Conservation (phyloP, 2,329 filamentous ascomycete genomes). For the Graphilbum sp. region DNA sequence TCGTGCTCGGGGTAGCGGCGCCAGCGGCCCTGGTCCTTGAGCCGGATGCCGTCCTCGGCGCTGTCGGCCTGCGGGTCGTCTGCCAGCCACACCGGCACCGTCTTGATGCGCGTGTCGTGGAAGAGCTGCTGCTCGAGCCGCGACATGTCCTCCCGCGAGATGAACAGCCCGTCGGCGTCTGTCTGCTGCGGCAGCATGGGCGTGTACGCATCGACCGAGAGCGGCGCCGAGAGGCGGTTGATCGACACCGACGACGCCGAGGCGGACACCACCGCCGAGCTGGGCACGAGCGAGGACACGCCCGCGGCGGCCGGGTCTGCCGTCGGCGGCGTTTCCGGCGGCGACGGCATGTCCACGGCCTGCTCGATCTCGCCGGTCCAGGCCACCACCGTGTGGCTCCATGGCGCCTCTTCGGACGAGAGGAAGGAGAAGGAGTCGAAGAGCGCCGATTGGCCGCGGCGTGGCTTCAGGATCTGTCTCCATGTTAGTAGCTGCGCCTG, state of each 20-base stretch:
- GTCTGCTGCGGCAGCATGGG: conserved; percentile 34
- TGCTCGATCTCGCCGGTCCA: conserved; percentile 81
- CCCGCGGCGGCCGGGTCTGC: conserved; percentile 22
- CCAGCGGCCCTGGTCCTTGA: conserved; percentile 79
- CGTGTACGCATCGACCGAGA: conserved; percentile 59
- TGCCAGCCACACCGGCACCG: conserved; percentile 76
- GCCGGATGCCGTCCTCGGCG: conserved; percentile 46
- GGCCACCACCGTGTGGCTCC: conserved; percentile 84
- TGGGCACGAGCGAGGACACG: too few relatives aligned
- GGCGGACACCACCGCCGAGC: conserved; percentile 14
- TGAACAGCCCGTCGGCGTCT: conserved; percentile 50
- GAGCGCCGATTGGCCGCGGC: conserved; percentile 77
- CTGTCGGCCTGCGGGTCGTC: conserved; percentile 49
- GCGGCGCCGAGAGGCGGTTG: conserved; percentile 63
- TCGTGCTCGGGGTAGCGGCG: conserved; percentile 81
- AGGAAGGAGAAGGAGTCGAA: conserved; percentile 85
- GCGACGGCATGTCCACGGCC: conserved; percentile 25
- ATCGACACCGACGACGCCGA: conserved; percentile 37
- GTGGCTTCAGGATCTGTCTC: conserved; percentile 60
- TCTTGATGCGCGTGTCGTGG: conserved; percentile 58
- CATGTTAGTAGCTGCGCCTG: too few relatives aligned
- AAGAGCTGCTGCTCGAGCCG: conserved; percentile 60
- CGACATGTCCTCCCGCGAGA: conserved; percentile 53
- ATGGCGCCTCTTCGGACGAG: conserved; percentile 65
- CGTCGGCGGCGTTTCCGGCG: conserved; percentile 30